phyloP scores from a whole-genome alignment of 129 eudicot species.

The Saussurea involucrata region DNA sequence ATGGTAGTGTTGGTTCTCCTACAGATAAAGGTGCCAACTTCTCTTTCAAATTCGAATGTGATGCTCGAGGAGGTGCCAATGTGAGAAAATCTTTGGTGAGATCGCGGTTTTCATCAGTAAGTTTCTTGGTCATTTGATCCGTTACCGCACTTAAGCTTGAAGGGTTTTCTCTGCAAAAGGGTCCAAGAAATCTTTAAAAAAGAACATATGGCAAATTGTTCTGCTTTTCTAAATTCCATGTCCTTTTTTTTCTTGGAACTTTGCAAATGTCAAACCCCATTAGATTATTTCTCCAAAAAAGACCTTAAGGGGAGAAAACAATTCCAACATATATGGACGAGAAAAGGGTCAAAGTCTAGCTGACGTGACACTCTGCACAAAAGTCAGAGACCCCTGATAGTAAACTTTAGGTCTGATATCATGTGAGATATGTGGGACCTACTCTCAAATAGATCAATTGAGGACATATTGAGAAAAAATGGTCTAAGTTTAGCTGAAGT shows the following conservation, averaged over 20 bases:
- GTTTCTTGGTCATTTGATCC: constrained; percentile 23
- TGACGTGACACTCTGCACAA: not conserved
- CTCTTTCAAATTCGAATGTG: constrained; percentile 20
- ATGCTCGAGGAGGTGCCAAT: constrained; percentile 53
- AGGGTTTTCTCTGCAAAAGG: constrained; percentile 47
- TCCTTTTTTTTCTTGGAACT: not conserved
- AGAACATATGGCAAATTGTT: not conserved
- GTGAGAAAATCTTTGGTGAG: constrained; percentile 67
- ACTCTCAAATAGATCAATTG: not conserved
- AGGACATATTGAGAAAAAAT: no score
- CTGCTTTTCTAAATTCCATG: not conserved
- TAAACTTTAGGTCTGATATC: not conserved
- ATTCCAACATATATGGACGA: not conserved
- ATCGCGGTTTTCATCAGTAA: constrained; percentile 25
- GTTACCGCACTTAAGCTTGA: constrained; percentile 21
- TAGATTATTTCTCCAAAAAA: not conserved
- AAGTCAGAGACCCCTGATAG: not conserved
- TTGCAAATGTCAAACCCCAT: not conserved
- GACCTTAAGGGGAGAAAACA: no score
- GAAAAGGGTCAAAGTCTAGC: not conserved
- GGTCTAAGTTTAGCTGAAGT: no score
- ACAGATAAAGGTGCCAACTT: constrained; percentile 23
- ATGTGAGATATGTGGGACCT: not conserved
- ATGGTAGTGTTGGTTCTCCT: not conserved
- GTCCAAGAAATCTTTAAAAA: not conserved